Evolutionary conservation across 352 stramenopile genomes (phyloP).

Genomic region (Phytopythium boreale): DNA sequence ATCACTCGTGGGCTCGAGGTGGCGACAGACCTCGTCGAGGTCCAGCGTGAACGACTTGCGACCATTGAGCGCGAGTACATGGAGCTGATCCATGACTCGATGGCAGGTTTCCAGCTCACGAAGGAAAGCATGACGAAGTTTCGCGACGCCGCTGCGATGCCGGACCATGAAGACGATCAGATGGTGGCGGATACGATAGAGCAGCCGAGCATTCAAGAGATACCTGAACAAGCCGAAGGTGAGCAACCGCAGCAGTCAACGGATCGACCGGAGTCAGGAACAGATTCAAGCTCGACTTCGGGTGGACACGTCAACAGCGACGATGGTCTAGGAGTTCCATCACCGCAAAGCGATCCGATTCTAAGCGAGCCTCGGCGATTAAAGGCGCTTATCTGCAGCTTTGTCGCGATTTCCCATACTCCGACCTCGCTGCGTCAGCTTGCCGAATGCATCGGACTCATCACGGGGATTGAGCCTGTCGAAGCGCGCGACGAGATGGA

Average conservation of each 20-base stretch:
- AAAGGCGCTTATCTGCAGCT: constrained; percentile 27
- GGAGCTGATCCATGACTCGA: constrained; percentile 36
- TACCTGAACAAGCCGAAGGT: background rate
- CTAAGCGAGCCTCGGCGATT: background rate
- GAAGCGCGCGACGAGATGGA: constrained; percentile 62
- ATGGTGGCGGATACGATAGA: background rate
- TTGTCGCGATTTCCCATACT: constrained; percentile 31
- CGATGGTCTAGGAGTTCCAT: background rate
- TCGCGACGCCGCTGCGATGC: background rate
- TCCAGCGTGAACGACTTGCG: constrained; percentile 35
- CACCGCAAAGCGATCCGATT: background rate
- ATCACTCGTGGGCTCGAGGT: constrained; percentile 43
- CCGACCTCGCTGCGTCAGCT: constrained; percentile 59
- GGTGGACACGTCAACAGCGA: background rate
- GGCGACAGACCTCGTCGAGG: constrained; percentile 28
- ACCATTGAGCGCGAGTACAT: constrained; percentile 54
- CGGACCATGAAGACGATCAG: background rate
- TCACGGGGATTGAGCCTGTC: constrained; percentile 60
- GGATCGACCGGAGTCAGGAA: background rate
- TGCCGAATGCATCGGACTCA: constrained; percentile 61
- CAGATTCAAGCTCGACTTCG: background rate
- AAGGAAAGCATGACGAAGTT: background rate
- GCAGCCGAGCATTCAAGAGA: background rate
- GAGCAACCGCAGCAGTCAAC: background rate
- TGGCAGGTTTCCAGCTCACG: background rate